phyloP scores from a whole-genome alignment of 352 stramenopile species.

The Pythium aphanidermatum region DNA sequence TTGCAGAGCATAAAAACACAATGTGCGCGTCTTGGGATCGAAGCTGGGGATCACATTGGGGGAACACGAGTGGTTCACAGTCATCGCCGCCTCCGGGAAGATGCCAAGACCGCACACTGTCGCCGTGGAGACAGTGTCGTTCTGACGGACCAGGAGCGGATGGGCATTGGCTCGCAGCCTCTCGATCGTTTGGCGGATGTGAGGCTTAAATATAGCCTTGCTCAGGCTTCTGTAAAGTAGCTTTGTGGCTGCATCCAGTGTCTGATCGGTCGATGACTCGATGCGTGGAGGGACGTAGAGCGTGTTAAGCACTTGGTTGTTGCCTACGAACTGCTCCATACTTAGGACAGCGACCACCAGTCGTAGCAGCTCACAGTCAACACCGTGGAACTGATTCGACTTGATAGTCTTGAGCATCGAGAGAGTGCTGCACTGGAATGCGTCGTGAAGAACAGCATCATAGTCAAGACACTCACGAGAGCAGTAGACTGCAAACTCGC shows the following conservation, averaged over 20 bases:
- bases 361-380: constrained; percentile 41
- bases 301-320: constrained; percentile 21
- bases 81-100: constrained; percentile 63
- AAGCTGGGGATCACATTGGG: constrained; percentile 57
- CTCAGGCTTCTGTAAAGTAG: constrained; percentile 6
- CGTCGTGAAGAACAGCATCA: constrained; percentile 40
- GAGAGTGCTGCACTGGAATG: constrained; percentile 40
- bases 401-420: constrained; percentile 5
- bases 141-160: constrained; percentile 18
- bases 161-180: constrained; percentile 55
- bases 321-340: constrained; percentile 47
- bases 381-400: not conserved
- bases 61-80: constrained; percentile 60
- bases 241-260: not conserved
- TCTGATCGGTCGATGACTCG: not conserved
- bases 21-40: constrained; percentile 31
- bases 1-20: constrained; percentile 39
- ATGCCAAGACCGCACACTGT: constrained; percentile 39
- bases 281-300: constrained; percentile 7
- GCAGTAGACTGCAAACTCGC: constrained; percentile 48
- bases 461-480: constrained; percentile 35
- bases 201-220: constrained; percentile 3
- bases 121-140: constrained; percentile 25
- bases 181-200: constrained; percentile 30
- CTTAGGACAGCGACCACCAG: constrained; percentile 45